phyloP scores from a whole-genome alignment of 108 stramenopile species.

The Licmophora abbreviata region DNA sequence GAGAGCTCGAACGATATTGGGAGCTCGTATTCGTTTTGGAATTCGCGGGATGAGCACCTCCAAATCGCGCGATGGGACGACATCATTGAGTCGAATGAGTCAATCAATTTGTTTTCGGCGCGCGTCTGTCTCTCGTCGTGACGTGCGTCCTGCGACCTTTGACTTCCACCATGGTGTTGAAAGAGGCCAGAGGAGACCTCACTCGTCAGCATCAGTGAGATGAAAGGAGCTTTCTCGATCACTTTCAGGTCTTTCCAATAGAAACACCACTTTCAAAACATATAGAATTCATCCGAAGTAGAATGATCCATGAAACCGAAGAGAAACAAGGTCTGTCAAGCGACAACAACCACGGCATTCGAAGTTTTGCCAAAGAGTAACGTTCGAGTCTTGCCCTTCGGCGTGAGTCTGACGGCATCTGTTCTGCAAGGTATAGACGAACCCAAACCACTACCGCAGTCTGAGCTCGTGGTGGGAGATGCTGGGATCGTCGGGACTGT shows the following conservation, averaged over 20 bases:
- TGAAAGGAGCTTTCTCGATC: too few species aligned
- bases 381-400: background rate
- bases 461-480: constrained; percentile 1
- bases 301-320: background rate
- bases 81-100: too few species aligned
- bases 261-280: background rate
- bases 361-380: background rate
- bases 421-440: background rate
- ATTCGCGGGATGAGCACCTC: too few species aligned
- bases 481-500: constrained; percentile 60
- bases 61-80: too few species aligned
- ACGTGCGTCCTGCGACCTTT: too few species aligned
- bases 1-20: too few species aligned
- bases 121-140: too few species aligned
- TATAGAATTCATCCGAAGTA: background rate
- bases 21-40: too few species aligned
- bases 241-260: background rate
- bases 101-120: too few species aligned
- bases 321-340: background rate
- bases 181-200: too few species aligned
- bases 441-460: background rate
- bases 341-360: background rate
- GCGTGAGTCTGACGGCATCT: background rate
- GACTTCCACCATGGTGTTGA: too few species aligned
- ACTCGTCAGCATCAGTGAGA: too few species aligned